Base-by-base conservation (phyloP, 768 basidiomycete species). In the Lepiota venenata region DNA sequence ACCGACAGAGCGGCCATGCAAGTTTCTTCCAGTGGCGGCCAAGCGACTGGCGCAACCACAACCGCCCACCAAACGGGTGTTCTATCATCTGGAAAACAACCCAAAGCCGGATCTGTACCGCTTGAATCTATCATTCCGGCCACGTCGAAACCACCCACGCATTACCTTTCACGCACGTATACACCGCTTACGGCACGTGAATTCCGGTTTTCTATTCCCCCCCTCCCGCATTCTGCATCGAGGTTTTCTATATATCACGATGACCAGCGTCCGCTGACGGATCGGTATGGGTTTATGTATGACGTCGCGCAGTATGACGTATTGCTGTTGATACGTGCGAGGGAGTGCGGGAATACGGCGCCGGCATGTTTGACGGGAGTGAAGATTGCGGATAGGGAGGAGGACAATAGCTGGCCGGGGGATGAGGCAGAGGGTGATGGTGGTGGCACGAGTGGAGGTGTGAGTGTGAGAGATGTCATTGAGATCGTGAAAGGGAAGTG, bases 281-380 rank as follows among this genome's bases (percentile, higher is more conserved):
- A 95, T 57, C 84, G 91, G 4, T 95, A 87, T 62, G 93, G 93
- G 0, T 95, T 95, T 72, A 86, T 94, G 68, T 94, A 94, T 56
- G 91, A 93, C 59, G 80, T 93, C 1, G 82, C 85, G 2, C 79
- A 84, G 60, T 91, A 93, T 61, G 93, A 95, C 61, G 77, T 89
- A 22, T 74, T 92, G 21, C 71, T 96, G 12, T 77, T 95, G 22
- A 67, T 88, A 8, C 77, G 88, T 25, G 89, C 88, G 15, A 81
- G 77, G 61, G 84, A 85, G 52, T 91, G 87, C 55, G 75, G 80
- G 44, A 87, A 80, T 60, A 81, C 86, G 0, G 91, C 91, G 0
- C 91, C 92, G 3, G 90, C 91, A 6, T 91, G 89, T 62, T 72
- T 91, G 44, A 93, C 91, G 0, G 93, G 92, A 0, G 86, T 93